Base-by-base conservation (phyloP, 1,284 basidiomycete genomes). In the Sphagnurus paluster region DNA sequence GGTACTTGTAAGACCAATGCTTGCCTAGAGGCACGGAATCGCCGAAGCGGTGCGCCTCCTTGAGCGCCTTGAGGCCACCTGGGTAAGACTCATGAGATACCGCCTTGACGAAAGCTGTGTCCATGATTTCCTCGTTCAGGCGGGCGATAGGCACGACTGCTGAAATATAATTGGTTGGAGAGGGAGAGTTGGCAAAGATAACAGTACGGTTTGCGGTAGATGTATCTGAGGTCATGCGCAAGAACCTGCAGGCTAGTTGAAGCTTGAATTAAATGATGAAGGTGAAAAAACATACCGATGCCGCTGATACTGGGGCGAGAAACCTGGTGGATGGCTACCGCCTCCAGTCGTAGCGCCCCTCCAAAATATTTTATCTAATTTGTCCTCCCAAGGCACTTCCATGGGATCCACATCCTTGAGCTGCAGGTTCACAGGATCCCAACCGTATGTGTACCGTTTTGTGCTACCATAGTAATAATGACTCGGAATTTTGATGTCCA, bases 391-490 rank as follows among this genome's bases (percentile, higher is more conserved):
- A 1, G 89, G 80, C 2, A 86, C 73, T 62, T 95, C 92, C 83
- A 89, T 87, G 46, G 80, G 74, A 57, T 94, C 93, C 1, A 85
- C 74, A 2, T 81, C 81, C 58, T 84, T 85, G 48, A 86, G 70
- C 48, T 82, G 71, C 56, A 83, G 68, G 48, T 87, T 85, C 19
- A 84, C 74, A 0, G 83, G 71, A 63, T 97, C 92, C 85, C 89
- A 94, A 1, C 87, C 94, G 56, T 97, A 97, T 0, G 92, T 92
- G 61, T 95, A 95, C 48, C 84, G 71, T 48, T 79, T 73, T 9
- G 87, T 91, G 44, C 85, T 85, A 10, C 84, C 86, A 61, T 90
- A 92, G 66, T 98, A 96, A 65, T 97, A 96, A 65, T 97, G 93
- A 55, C 89, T 93, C 0, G 94, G 94, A 53, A 98, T 93, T 43